Conservation (phyloP, 2,329 filamentous ascomycete species). For the Niveomyces coronatus region DNA sequence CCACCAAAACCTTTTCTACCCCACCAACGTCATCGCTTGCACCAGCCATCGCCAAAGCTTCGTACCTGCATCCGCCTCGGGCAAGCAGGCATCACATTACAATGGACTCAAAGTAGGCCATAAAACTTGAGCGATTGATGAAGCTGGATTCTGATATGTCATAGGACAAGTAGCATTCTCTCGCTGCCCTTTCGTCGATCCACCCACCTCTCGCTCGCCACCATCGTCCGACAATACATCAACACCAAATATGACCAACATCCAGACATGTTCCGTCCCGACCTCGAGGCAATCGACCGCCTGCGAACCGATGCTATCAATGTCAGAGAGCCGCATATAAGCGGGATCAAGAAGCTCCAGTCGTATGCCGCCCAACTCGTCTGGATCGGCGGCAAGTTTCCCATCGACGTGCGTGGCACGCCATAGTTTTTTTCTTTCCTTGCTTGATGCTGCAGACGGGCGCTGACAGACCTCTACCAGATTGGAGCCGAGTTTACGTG, state of each 20-base stretch:
- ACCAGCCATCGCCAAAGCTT: not conserved
- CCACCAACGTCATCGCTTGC: conserved; percentile 7
- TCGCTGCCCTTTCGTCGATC: conserved; percentile 83
- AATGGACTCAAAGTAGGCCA: conserved; percentile 9
- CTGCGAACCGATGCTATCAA: conserved; percentile 80
- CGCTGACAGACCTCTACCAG: conserved; percentile 30
- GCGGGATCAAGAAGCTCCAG: conserved; percentile 79
- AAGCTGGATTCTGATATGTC: not conserved
- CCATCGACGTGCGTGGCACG: conserved; percentile 61
- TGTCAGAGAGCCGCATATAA: conserved; percentile 77
- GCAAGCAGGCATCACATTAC: not conserved
- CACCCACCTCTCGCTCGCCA: conserved; percentile 64
- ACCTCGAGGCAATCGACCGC: conserved; percentile 73
- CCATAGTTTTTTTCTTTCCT: not conserved
- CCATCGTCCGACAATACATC: conserved; percentile 88
- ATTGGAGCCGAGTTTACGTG: conserved; percentile 93
- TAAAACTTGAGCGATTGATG: no score
- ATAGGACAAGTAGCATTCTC: conserved; percentile 47
- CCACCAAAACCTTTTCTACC: conserved; percentile 6
- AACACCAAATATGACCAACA: conserved; percentile 98
- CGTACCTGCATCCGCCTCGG: conserved; percentile 3
- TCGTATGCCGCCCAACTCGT: conserved; percentile 85
- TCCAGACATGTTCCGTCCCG: conserved; percentile 88
- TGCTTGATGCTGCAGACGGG: no score
- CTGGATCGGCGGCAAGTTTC: conserved; percentile 92